phyloP scores from a whole-genome alignment of 495 filamentous ascomycete genomes.

The Penicillium roqueforti region DNA sequence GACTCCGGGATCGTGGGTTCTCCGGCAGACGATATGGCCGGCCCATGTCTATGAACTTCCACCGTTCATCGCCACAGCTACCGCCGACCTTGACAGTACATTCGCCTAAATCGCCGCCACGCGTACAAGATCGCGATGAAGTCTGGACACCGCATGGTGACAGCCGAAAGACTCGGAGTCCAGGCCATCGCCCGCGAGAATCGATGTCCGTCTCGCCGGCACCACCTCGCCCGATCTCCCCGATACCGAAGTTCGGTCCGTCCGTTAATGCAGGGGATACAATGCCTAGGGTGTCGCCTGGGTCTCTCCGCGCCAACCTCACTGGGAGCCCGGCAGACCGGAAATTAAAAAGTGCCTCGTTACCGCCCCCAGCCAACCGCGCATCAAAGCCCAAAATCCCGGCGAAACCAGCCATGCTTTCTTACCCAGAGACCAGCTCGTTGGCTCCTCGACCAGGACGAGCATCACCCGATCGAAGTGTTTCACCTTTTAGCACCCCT shows the following conservation, averaged over 20 bases:
- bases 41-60: slow-evolving; percentile 50
- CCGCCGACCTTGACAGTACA: slow-evolving; percentile 69
- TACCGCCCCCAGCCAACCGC: slow-evolving; percentile 74
- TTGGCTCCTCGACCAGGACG: slow-evolving; percentile 37
- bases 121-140: slow-evolving; percentile 17
- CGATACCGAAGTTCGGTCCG: slow-evolving; percentile 44
- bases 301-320: slow-evolving; percentile 32
- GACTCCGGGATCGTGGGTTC: slow-evolving; percentile 31
- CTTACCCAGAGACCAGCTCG: slow-evolving; percentile 26
- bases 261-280: slow-evolving; percentile 51
- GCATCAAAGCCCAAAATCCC: slow-evolving; percentile 75
- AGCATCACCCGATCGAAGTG: slow-evolving; percentile 44
- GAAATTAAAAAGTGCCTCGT: slow-evolving; percentile 38
- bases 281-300: slow-evolving; percentile 44
- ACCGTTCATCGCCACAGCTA: slow-evolving; percentile 53
- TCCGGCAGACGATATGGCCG: slow-evolving; percentile 32
- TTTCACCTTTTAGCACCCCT: slow-evolving; percentile 89
- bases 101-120: slow-evolving; percentile 71
- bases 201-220: slow-evolving; percentile 40
- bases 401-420: slow-evolving; percentile 40
- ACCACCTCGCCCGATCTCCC: slow-evolving; percentile 38
- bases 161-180: slow-evolving; percentile 24
- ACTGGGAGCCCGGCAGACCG: slow-evolving; percentile 25
- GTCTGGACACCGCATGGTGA: slow-evolving; percentile 19
- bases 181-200: slow-evolving; percentile 25